Percentiles rank a stretch among this genome's conserved stretches.
These are phyloP conservation scores for Pleurotus cornucopiae DNA, from an alignment of 768 basidiomycete species.

Conservation along the genomic window DNA sequence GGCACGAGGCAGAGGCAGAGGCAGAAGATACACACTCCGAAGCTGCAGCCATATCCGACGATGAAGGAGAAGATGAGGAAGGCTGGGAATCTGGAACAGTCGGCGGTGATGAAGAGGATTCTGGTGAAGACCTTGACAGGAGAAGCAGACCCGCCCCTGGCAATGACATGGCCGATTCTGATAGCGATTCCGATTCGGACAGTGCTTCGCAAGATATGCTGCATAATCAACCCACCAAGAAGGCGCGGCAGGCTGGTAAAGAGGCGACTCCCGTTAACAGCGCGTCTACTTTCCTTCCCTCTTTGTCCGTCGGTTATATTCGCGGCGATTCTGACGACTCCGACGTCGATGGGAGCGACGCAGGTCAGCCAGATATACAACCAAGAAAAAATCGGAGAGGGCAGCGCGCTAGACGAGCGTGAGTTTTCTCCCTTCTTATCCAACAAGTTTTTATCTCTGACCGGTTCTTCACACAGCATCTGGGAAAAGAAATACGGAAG, in stretches of 20 bases:
- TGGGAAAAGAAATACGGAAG: constrained; percentile 97
- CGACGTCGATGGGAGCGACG: constrained; percentile 69
- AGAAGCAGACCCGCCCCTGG: constrained; percentile 13
- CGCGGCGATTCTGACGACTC: constrained; percentile 76
- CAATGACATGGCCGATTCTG: constrained; percentile 18
- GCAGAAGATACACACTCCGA: constrained; percentile 13
- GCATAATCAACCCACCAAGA: constrained; percentile 20
- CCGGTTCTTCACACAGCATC: constrained; percentile 51
- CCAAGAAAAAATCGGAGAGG: constrained; percentile 86
- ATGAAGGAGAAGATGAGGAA: constrained; percentile 22
- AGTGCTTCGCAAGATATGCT: constrained; percentile 25
- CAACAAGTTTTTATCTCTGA: not conserved
- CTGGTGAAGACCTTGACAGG: constrained; percentile 20
- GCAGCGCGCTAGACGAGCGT: constrained; percentile 93
- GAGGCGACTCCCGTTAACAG: not conserved
- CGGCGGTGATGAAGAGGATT: constrained; percentile 27
- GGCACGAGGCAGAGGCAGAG: constrained; percentile 19
- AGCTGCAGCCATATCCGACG: constrained; percentile 10
- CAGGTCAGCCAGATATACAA: constrained; percentile 41
- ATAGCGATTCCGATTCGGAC: constrained; percentile 15
- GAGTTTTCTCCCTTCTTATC: constrained; percentile 28
- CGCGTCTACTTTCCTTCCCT: constrained; percentile 75
- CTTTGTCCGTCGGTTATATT: constrained; percentile 81
- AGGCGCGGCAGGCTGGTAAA: constrained; percentile 13
- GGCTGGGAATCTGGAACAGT: constrained; percentile 43